These are phyloP conservation scores for Colletotrichum sublineola DNA, from an alignment of 2,329 filamentous ascomycete genomes.

Conservation along the genomic window DNA sequence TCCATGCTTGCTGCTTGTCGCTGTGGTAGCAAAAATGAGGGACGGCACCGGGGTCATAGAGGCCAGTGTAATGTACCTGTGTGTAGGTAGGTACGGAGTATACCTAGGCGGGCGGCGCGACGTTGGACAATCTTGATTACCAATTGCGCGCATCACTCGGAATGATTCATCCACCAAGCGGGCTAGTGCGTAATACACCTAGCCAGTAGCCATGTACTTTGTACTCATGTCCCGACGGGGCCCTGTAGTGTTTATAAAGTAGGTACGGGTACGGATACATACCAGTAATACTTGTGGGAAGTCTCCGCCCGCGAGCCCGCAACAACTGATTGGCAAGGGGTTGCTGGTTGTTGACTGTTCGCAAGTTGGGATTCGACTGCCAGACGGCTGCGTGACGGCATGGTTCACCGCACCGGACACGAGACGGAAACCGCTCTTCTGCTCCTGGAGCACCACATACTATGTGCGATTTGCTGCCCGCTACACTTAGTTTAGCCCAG, in stretches of 20 bases:
- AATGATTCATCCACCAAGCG: conserved; percentile 14
- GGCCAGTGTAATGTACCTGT: neutral
- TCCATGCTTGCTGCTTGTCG: conserved; percentile 23
- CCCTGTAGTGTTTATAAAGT: neutral
- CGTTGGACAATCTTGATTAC: conserved; percentile 31
- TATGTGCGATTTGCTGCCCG: neutral
- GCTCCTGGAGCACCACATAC: conserved; percentile 16
- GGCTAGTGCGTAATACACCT: conserved; percentile 11
- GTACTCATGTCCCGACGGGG: neutral
- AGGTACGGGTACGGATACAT: neutral
- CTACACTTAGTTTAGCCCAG: conserved; percentile 7
- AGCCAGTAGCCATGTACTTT: neutral
- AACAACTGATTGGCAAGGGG: conserved; percentile 9
- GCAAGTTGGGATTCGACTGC: neutral
- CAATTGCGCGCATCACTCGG: conserved; percentile 30
- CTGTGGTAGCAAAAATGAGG: conserved; percentile 35
- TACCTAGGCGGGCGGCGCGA: neutral
- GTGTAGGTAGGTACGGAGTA: neutral
- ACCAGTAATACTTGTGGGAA: neutral
- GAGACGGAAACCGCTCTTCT: neutral
- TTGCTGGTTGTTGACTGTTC: conserved; percentile 1
- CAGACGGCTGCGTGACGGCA: neutral
- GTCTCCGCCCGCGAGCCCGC: neutral
- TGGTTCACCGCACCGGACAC: neutral
- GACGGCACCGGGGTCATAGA: neutral